A percentile compares a stretch with the other conserved stretches of the same genome.
Conservation (phyloP, 495 filamentous ascomycete genomes). For the Neurospora sp. region DNA sequence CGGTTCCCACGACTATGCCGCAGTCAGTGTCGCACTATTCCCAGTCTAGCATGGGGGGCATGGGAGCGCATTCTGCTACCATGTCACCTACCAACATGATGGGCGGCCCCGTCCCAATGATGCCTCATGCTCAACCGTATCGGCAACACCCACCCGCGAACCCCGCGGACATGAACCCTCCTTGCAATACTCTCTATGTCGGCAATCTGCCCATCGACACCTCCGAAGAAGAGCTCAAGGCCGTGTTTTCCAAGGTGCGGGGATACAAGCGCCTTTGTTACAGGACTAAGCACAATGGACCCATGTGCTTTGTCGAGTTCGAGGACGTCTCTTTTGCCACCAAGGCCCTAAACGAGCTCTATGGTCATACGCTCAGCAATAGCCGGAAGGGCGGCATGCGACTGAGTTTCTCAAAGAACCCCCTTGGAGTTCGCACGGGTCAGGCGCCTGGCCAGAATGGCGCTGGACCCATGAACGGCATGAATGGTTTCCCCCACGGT, state of each 20-base stretch:
- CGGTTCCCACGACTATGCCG: slow-evolving; percentile 34
- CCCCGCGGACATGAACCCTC: slow-evolving; percentile 88
- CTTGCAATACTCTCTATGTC: slow-evolving; percentile 96
- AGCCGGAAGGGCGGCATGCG: slow-evolving; percentile 94
- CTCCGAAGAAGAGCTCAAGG: slow-evolving; percentile 92
- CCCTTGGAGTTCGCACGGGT: slow-evolving; percentile 79
- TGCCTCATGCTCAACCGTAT: slow-evolving; percentile 7
- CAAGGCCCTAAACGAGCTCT: slow-evolving; percentile 84
- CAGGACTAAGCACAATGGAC: slow-evolving; percentile 95
- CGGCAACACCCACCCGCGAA: slow-evolving; percentile 45
- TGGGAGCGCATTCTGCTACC: slow-evolving; percentile 40
- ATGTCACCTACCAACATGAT: slow-evolving; percentile 49
- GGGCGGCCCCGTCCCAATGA: slow-evolving; percentile 22
- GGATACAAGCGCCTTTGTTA: slow-evolving; percentile 96
- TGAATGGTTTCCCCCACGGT: slow-evolving; percentile 29
- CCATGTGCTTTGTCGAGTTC: slow-evolving; percentile 99
- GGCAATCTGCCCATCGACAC: slow-evolving; percentile 92
- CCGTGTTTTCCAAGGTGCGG: slow-evolving; percentile 85
- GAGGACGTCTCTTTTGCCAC: slow-evolving; percentile 92
- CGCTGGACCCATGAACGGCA: slow-evolving; percentile 40
- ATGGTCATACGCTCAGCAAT: slow-evolving; percentile 81
- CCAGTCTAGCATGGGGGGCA: slow-evolving; percentile 30
- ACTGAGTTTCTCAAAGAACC: slow-evolving; percentile 98
- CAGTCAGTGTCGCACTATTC: slow-evolving; percentile 39
- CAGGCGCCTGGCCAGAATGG: slow-evolving; percentile 37